Evolutionary conservation across 1,284 basidiomycete genomes (phyloP).

Genomic region (Naganishia liquefaciens): DNA sequence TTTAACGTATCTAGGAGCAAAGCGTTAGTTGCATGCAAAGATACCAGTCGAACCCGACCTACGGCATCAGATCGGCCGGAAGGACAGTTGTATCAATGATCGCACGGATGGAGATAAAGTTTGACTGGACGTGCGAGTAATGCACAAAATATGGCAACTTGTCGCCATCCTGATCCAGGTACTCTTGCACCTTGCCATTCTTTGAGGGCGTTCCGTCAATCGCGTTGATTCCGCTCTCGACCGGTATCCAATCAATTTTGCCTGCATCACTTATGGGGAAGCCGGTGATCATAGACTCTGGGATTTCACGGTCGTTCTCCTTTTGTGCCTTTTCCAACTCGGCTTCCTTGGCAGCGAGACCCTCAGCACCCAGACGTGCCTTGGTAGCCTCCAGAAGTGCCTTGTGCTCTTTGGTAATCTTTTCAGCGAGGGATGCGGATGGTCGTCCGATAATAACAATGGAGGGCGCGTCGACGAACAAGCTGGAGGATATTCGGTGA

Average conservation of each 20-base stretch:
- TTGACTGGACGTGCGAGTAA: slow-evolving; percentile 87
- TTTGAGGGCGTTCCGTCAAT: slow-evolving; percentile 34
- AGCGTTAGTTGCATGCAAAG: too few relatives aligned
- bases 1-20: slow-evolving; percentile 65
- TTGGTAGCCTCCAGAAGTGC: slow-evolving; percentile 72
- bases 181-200: slow-evolving; percentile 54
- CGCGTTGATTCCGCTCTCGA: slow-evolving; percentile 63
- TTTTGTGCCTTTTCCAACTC: slow-evolving; percentile 79
- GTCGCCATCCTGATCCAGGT: slow-evolving; percentile 70
- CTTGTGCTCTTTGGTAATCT: slow-evolving; percentile 80
- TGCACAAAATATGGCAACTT: slow-evolving; percentile 84
- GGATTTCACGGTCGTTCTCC: slow-evolving; percentile 61
- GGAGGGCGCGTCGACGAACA: slow-evolving; percentile 70
- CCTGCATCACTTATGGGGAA: slow-evolving; percentile 69
- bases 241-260: slow-evolving; percentile 91
- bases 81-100: slow-evolving; percentile 73
- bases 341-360: slow-evolving; percentile 70
- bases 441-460: slow-evolving; percentile 82
- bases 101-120: slow-evolving; percentile 82
- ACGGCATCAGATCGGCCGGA: slow-evolving; percentile 74
- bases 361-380: slow-evolving; percentile 56
- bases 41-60: slow-evolving; percentile 45
- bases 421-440: slow-evolving; percentile 77
- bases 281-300: slow-evolving; percentile 53
- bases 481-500: slow-evolving; percentile 57